phyloP scores from a whole-genome alignment of 306 rosid species.

The Pyrus bretschneideri region DNA sequence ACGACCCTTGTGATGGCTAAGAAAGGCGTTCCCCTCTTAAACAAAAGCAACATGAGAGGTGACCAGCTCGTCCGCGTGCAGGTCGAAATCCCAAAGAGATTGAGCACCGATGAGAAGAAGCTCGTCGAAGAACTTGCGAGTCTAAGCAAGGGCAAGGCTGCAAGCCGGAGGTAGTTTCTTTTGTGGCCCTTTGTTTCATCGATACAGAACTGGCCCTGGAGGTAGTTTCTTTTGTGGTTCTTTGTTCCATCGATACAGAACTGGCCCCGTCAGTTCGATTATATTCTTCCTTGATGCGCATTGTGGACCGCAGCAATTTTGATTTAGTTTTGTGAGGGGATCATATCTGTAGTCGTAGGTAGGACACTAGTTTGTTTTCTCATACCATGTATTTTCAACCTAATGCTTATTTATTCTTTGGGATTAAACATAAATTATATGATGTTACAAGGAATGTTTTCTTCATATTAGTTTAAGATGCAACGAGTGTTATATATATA shows the following conservation, averaged over 20 bases:
- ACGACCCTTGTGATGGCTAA: constrained; percentile 92
- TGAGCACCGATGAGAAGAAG: constrained; percentile 76
- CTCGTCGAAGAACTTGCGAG: constrained; percentile 81
- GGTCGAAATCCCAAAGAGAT: constrained; percentile 88
- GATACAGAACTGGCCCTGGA: constrained; percentile 8
- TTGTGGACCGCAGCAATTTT: constrained; percentile 10
- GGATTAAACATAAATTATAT: background rate
- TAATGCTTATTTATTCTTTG: constrained; percentile 17
- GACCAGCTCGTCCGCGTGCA: constrained; percentile 96
- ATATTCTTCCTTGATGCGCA: constrained; percentile 14
- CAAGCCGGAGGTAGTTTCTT: constrained; percentile 38
- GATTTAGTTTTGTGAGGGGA: constrained; percentile 1
- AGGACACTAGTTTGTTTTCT: background rate
- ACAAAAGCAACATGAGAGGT: constrained; percentile 84
- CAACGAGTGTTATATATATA: too few species aligned
- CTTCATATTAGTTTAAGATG: too few species aligned
- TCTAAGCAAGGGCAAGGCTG: constrained; percentile 84
- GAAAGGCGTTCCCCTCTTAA: constrained; percentile 90
- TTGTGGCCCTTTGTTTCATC: background rate
- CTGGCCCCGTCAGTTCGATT: background rate
- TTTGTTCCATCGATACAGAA: background rate
- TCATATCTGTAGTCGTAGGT: constrained; percentile 13
- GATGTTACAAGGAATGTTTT: too few species aligned
- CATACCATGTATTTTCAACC: background rate
- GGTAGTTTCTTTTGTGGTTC: constrained; percentile 19